A percentile compares a stretch with the other conserved stretches of the same genome.
These are phyloP conservation scores for Clavispora fructus DNA, from an alignment of 805 yeast species.

Conservation along the genomic window DNA sequence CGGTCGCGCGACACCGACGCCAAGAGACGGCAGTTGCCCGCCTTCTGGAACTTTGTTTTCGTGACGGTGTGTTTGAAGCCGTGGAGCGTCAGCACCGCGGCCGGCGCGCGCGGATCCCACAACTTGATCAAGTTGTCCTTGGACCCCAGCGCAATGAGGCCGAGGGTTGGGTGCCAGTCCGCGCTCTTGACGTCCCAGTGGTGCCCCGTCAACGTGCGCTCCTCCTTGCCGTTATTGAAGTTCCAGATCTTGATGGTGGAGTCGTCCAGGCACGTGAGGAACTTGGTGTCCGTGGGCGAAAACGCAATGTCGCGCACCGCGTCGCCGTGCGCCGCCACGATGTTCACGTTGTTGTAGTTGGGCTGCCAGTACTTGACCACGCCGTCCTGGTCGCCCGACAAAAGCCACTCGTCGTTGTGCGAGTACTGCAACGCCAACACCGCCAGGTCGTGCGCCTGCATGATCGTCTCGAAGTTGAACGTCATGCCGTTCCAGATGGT, in stretches of 20 bases:
- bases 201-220: slow-evolving; percentile 77
- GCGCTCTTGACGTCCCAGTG: slow-evolving; percentile 98
- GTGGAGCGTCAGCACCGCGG: slow-evolving; percentile 73
- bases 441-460: slow-evolving; percentile 97
- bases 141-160: slow-evolving; percentile 86
- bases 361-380: slow-evolving; percentile 95
- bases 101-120: slow-evolving; percentile 90
- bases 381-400: slow-evolving; percentile 93
- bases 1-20: slow-evolving; percentile 89
- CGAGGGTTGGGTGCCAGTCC: slow-evolving; percentile 93
- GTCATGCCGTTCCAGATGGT: slow-evolving; percentile 96
- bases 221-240: slow-evolving; percentile 83
- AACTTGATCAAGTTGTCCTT: slow-evolving; percentile 89
- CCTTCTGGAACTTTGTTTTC: slow-evolving; percentile 78
- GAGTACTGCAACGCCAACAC: slow-evolving; percentile 75
- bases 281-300: slow-evolving; percentile 85
- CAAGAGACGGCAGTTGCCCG: slow-evolving; percentile 62
- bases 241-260: slow-evolving; percentile 89
- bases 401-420: slow-evolving; percentile 89
- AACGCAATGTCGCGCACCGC: slow-evolving; percentile 84
- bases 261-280: slow-evolving; percentile 93
- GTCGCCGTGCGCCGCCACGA: slow-evolving; percentile 67
- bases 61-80: slow-evolving; percentile 95
- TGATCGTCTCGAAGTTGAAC: slow-evolving; percentile 91
- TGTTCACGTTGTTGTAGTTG: slow-evolving; percentile 92